Conservation (phyloP, 768 basidiomycete species). For the Hortiboletus flavorubellus region DNA sequence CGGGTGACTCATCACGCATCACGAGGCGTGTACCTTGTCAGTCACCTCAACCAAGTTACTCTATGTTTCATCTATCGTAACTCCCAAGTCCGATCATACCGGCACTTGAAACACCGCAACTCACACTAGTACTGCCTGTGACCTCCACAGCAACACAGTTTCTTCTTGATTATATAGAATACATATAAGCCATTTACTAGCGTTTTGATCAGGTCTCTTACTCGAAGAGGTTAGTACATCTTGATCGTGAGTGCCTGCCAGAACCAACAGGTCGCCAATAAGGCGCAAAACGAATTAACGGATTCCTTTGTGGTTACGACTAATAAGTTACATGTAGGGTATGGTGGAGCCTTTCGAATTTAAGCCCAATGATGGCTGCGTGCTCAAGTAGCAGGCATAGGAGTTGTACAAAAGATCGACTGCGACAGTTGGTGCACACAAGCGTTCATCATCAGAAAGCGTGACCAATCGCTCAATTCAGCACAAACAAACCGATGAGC, state of each 20-base stretch:
- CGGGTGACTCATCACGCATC: not conserved
- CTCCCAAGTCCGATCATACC: too few species aligned
- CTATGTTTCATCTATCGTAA: too few species aligned
- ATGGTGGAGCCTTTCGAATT: constrained; percentile 1
- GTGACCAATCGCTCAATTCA: not conserved
- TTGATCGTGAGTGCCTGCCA: too few species aligned
- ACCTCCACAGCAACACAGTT: too few species aligned
- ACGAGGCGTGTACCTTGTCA: not conserved
- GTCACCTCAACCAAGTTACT: not conserved
- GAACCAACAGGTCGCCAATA: not conserved
- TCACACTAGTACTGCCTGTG: too few species aligned
- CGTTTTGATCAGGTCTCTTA: too few species aligned
- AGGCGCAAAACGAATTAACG: not conserved
- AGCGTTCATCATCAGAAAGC: not conserved
- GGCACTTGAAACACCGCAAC: too few species aligned
- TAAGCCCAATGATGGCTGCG: not conserved
- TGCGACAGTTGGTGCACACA: constrained; percentile 1
- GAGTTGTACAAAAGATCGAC: constrained; percentile 10
- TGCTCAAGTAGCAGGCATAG: not conserved
- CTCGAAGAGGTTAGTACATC: too few species aligned
- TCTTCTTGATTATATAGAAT: too few species aligned
- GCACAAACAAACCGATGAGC: not conserved
- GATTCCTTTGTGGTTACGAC: not conserved
- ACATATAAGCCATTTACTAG: not conserved
- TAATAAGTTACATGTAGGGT: constrained; percentile 15